Evolutionary conservation across 495 filamentous ascomycete genomes (phyloP).

Genomic region (Lasiosphaeris hirsuta): DNA sequence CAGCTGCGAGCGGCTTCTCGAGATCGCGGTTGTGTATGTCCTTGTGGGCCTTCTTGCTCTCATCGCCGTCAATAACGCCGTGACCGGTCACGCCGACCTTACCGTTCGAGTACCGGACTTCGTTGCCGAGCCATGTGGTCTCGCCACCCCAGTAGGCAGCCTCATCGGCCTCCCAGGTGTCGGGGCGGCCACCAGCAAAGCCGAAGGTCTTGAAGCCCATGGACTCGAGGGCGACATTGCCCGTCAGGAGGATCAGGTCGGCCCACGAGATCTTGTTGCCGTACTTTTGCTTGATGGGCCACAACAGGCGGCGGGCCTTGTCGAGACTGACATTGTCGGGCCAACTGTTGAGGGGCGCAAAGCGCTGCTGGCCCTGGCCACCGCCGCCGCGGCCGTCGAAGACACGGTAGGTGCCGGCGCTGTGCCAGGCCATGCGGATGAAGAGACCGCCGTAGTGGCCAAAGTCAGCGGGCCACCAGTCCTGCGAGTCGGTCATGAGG

Average conservation of each 20-base stretch:
- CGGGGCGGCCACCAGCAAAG: slow-evolving; percentile 64
- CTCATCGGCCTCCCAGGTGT: slow-evolving; percentile 70
- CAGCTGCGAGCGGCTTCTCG: slow-evolving; percentile 60
- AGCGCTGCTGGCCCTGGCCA: slow-evolving; percentile 68
- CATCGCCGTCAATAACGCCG: slow-evolving; percentile 46
- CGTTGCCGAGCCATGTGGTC: slow-evolving; percentile 67
- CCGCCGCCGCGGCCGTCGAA: slow-evolving; percentile 69
- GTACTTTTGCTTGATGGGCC: slow-evolving; percentile 80
- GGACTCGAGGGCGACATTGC: slow-evolving; percentile 70
- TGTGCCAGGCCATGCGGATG: slow-evolving; percentile 76
- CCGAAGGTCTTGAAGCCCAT: slow-evolving; percentile 73
- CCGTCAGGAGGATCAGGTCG: slow-evolving; percentile 63
- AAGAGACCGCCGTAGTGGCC: slow-evolving; percentile 75
- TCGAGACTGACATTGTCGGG: slow-evolving; percentile 72
- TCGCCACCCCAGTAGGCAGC: slow-evolving; percentile 72
- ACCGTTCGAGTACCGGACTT: slow-evolving; percentile 58
- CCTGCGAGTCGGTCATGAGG: slow-evolving; percentile 72
- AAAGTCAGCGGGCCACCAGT: slow-evolving; percentile 75
- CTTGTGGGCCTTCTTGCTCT: slow-evolving; percentile 43
- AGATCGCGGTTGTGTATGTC: slow-evolving; percentile 59
- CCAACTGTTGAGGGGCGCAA: slow-evolving; percentile 76
- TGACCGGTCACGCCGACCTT: slow-evolving; percentile 37
- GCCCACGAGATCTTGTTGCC: slow-evolving; percentile 78
- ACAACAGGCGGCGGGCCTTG: slow-evolving; percentile 72
- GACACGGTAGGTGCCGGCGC: slow-evolving; percentile 69